Evolutionary conservation across 108 stramenopile genomes (phyloP), one percentile per base, ranked within the genome.

Genomic region (Cyclotella distinguenda): DNA sequence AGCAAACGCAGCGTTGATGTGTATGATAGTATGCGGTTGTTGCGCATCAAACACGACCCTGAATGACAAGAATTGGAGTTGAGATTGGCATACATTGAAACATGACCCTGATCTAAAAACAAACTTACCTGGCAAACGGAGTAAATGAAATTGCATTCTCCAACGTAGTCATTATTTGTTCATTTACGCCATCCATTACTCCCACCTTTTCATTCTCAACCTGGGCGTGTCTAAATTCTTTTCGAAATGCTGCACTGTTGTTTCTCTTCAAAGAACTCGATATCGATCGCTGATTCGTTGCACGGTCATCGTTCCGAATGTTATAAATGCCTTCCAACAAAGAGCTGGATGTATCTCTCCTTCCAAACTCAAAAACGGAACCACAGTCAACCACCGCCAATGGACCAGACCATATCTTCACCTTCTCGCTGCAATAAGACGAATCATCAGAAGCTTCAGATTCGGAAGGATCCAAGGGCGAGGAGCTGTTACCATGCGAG

Each of bases 41-140:
- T 48, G 46, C 9, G 46, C 46, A 21, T 48, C 46, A 48, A 48
- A 48, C 21, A 48, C 23, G 10, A 48, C 18, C 23, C 46, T 48
- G 46, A 23, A 19, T n/a, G 18, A 4, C 10, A 48, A 10, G 18
- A 48, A 22, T 23, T 1, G 46, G 3, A 22, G 2, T 48, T 21
- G 1, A 22, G 13, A 19, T 11, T 48, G 13, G 25, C 22, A 48
- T 1, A 21, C 1, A 19, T 48, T 18, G 11, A 13, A 18, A 21
- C 46, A 1, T 48, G 22, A 11, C 11, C 1, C 21, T 10, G 4
- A 22, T 21, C 1, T 18, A 22, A 48, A 48, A 22, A 2, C 23
- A 19, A 48, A 13, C 16, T 48, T 6, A 48, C 46, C 46, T 13
- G 2, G 46, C 46, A 48, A 48, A 48, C 6, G 46, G 46, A 48